phyloP scores from a whole-genome alignment of 306 rosid genomes.

The Betula pendula region DNA sequence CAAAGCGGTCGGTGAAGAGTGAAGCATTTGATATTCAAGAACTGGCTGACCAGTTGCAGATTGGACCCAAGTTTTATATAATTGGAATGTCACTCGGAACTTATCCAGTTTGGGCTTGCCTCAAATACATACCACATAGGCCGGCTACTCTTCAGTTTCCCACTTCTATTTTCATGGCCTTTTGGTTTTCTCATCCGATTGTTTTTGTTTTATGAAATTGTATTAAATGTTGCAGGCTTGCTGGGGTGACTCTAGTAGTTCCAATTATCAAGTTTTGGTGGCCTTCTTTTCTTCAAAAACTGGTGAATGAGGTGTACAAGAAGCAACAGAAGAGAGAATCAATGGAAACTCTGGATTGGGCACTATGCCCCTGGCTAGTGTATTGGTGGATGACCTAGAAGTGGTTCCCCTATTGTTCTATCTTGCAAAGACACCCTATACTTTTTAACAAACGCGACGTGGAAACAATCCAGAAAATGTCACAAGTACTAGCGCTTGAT shows the following conservation, averaged over 20 bases:
- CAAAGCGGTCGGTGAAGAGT: slow-evolving; percentile 38
- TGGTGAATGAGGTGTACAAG: slow-evolving; percentile 8
- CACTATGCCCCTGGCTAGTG: slow-evolving; percentile 29
- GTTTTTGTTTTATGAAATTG: background rate
- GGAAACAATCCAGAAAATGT: slow-evolving; percentile 28
- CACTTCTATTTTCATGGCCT: background rate
- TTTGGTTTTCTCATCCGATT: background rate
- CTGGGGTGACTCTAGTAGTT: slow-evolving; percentile 28
- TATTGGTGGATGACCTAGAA: slow-evolving; percentile 47
- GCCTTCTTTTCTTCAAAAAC: slow-evolving; percentile 31
- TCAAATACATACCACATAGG: slow-evolving; percentile 41
- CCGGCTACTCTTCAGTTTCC: background rate
- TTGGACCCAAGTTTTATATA: slow-evolving; percentile 35
- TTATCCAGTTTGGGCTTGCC: slow-evolving; percentile 32
- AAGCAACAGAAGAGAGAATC: slow-evolving; percentile 34
- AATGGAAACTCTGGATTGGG: slow-evolving; percentile 36
- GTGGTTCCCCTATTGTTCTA: slow-evolving; percentile 30
- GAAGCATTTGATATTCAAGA: slow-evolving; percentile 44
- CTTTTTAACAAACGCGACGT: slow-evolving; percentile 31
- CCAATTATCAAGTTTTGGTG: slow-evolving; percentile 41
- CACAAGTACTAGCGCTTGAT: slow-evolving; percentile 24
- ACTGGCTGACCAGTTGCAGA: slow-evolving; percentile 31
- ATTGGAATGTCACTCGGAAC: slow-evolving; percentile 44
- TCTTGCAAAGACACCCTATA: slow-evolving; percentile 34
- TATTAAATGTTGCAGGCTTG: slow-evolving; percentile 24